Evolutionary conservation across 1,284 basidiomycete genomes (phyloP).

Genomic region (Inonotus hispidus): DNA sequence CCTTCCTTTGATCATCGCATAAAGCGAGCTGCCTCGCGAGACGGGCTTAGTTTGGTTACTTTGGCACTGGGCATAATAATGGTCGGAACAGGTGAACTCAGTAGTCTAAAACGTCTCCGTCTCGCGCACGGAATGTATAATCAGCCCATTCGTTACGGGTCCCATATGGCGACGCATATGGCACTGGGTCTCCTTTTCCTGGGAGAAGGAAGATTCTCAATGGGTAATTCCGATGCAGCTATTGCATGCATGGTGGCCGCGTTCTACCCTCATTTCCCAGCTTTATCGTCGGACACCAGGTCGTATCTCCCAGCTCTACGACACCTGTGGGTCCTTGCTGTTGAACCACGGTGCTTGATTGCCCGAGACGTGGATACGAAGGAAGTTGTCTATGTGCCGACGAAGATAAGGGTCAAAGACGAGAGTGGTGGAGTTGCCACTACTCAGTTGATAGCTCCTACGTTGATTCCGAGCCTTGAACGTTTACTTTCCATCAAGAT

Average conservation of each 20-base stretch:
- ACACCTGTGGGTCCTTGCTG: conserved; percentile 94
- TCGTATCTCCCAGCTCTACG: conserved; percentile 90
- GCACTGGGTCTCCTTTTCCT: conserved; percentile 92
- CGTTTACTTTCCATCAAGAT: conserved; percentile 74
- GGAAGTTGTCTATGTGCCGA: conserved; percentile 85
- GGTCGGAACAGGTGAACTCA: conserved; percentile 94
- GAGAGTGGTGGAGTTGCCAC: conserved; percentile 46
- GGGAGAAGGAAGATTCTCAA: conserved; percentile 87
- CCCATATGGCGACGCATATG: conserved; percentile 88
- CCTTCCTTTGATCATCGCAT: conserved; percentile 81
- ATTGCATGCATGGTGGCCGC: conserved; percentile 87
- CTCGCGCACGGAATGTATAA: conserved; percentile 90
- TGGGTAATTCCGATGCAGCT: conserved; percentile 88
- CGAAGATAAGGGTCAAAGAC: conserved; percentile 78
- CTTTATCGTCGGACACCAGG: conserved; percentile 80
- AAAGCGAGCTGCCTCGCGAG: conserved; percentile 80
- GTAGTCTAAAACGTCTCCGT: conserved; percentile 82
- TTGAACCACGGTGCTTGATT: conserved; percentile 89
- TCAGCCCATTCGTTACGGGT: conserved; percentile 78
- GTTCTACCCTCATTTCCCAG: conserved; percentile 87
- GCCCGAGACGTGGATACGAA: conserved; percentile 87
- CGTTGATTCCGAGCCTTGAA: conserved; percentile 85
- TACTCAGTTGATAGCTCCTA: conserved; percentile 83
- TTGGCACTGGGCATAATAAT: conserved; percentile 87
- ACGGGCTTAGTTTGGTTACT: conserved; percentile 84